phyloP scores from a whole-genome alignment of 441 rosid genomes.

The Eruca vesicaria region DNA sequence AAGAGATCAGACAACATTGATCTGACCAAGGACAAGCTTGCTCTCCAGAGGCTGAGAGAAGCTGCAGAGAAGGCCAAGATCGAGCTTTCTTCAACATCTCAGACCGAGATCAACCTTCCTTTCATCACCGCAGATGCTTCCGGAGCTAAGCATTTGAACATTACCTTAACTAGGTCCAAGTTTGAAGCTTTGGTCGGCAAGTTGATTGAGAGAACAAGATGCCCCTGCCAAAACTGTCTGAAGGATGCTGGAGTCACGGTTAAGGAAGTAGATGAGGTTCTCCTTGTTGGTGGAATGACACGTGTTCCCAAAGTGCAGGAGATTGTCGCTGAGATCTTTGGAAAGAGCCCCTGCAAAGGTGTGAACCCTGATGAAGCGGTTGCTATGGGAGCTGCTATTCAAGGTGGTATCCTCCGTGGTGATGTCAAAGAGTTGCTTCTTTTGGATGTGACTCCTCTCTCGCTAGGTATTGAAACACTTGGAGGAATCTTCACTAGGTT shows the following conservation, averaged over 20 bases:
- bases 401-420: slow-evolving; percentile 54
- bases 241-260: slow-evolving; percentile 56
- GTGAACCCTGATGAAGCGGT: slow-evolving; percentile 58
- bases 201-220: slow-evolving; percentile 54
- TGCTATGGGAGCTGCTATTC: slow-evolving; percentile 56
- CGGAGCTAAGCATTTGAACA: slow-evolving; percentile 63
- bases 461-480: slow-evolving; percentile 63
- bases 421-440: slow-evolving; percentile 53
- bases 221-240: slow-evolving; percentile 53
- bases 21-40: slow-evolving; percentile 57
- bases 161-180: slow-evolving; percentile 59
- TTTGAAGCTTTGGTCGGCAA: slow-evolving; percentile 49
- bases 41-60: slow-evolving; percentile 62
- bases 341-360: slow-evolving; percentile 58
- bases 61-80: slow-evolving; percentile 72
- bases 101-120: slow-evolving; percentile 63
- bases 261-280: slow-evolving; percentile 52
- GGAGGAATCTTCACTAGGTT: slow-evolving; percentile 61
- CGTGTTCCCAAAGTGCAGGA: slow-evolving; percentile 57
- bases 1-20: slow-evolving; percentile 51
- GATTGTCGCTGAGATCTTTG: slow-evolving; percentile 49
- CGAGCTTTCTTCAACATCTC: slow-evolving; percentile 62
- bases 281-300: slow-evolving; percentile 56
- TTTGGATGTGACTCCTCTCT: slow-evolving; percentile 61
- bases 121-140: slow-evolving; percentile 66